These are phyloP conservation scores for Ganoderma boninense DNA, from an alignment of 1,284 basidiomycete species.

Conservation along the genomic window DNA sequence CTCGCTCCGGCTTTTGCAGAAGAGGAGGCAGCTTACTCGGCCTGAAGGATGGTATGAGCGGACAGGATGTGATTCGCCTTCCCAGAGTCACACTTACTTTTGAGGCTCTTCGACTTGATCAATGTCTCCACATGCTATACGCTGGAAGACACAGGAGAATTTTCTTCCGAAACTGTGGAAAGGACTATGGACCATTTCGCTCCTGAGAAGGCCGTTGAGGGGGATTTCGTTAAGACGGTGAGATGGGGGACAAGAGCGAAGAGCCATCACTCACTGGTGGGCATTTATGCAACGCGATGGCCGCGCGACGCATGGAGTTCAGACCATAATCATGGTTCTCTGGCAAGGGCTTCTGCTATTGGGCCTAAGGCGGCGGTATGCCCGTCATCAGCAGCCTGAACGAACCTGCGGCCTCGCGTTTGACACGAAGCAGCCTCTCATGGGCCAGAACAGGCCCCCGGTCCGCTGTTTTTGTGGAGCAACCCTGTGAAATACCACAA, in stretches of 20 bases:
- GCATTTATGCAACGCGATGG: conserved; percentile 1
- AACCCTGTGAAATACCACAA: not conserved
- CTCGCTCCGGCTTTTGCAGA: not conserved
- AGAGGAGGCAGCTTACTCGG: conserved; percentile 4
- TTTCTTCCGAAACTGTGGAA: conserved; percentile 6
- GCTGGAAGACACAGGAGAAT: conserved; percentile 3
- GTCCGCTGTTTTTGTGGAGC: not conserved
- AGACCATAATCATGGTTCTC: too few species aligned
- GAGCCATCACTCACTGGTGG: not conserved
- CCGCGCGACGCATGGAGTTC: not conserved
- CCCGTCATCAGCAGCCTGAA: not conserved
- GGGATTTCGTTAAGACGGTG: not conserved
- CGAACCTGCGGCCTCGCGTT: conserved; percentile 3
- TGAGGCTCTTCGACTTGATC: conserved; percentile 1
- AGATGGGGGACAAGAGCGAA: not conserved
- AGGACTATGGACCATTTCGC: conserved; percentile 2
- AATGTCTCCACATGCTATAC: conserved; percentile 7
- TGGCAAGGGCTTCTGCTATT: not conserved
- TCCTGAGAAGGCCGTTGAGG: not conserved
- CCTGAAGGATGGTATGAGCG: not conserved
- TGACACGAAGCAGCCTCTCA: not conserved
- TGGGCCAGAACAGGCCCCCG: not conserved
- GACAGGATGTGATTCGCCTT: not conserved
- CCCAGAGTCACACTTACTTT: not conserved
- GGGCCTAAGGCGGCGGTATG: too few species aligned